Evolutionary conservation across 768 basidiomycete genomes (phyloP).

Genomic region (Gloeopeniophorella convolvens): DNA sequence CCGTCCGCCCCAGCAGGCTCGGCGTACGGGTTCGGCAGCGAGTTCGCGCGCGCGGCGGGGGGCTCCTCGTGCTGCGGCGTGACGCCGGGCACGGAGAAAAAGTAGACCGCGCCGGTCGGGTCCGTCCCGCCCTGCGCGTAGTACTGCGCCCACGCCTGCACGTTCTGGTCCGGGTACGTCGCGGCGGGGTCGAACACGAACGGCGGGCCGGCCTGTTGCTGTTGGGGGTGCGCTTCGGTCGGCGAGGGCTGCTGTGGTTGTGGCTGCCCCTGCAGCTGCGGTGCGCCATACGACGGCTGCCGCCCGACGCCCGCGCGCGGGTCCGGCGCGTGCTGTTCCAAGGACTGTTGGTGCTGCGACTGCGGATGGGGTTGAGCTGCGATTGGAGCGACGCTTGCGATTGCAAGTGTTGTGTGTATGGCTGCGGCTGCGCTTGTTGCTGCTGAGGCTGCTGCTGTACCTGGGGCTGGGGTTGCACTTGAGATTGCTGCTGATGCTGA

Average conservation of each 20-base stretch:
- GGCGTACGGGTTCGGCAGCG: slow-evolving; percentile 18
- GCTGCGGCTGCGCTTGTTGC: slow-evolving; percentile 18
- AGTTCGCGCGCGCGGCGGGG: slow-evolving; percentile 13
- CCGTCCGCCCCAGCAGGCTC: no score
- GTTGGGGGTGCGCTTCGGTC: slow-evolving; percentile 37
- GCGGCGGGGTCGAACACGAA: slow-evolving; percentile 55
- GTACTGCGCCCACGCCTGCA: slow-evolving; percentile 83
- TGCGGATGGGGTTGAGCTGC: no score
- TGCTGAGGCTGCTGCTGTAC: slow-evolving; percentile 23
- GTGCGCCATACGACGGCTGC: slow-evolving; percentile 1
- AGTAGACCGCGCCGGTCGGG: slow-evolving; percentile 71
- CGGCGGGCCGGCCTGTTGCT: slow-evolving; percentile 35
- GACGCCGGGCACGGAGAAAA: slow-evolving; percentile 69
- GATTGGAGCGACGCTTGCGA: no score
- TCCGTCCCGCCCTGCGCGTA: slow-evolving; percentile 77
- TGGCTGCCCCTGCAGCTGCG: slow-evolving; percentile 20
- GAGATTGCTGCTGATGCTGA: slow-evolving; percentile 22
- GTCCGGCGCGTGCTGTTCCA: slow-evolving; percentile 9
- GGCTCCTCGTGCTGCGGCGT: no score
- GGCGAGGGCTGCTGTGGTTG: slow-evolving; percentile 20
- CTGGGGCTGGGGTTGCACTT: slow-evolving; percentile 25
- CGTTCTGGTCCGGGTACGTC: slow-evolving; percentile 72
- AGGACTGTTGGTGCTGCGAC: slow-evolving; percentile 18
- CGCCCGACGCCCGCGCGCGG: neutral
- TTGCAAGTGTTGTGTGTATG: slow-evolving; percentile 13